Base-by-base conservation (phyloP, 1,284 basidiomycete genomes). In the Ustilago trichophora region DNA sequence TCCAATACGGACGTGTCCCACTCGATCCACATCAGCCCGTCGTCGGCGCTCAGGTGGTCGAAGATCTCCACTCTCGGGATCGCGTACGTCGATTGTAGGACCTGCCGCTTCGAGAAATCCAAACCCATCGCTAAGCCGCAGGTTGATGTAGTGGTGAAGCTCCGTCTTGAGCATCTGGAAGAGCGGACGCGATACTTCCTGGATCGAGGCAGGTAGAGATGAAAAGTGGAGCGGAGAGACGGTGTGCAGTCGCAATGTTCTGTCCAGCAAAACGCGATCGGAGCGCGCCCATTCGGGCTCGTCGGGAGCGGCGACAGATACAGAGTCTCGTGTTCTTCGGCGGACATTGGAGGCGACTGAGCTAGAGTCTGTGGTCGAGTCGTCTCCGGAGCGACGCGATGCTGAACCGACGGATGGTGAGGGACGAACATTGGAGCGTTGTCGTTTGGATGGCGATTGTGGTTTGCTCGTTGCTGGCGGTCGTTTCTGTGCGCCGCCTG, bases 41-140 rank as follows among this genome's bases (percentile, higher is more conserved):
- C 60, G 52, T n/a, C 67, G 52, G 16, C 62, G 47, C 15, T 54
- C 62, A 0, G 62, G 62, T 16, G 67, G 67, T 24, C 57, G 47
- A 22, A 65, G 49, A 16, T 65, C 67, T 19, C 62, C 62, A n/a
- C 42, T 54, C 3, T 59, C 56, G 3, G 56, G 35, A 45, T 65
- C 62, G 3, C 62, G 50, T 32, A 62, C 47, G 22, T 65, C 47
- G 27, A 56, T 60, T 4, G 47, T 51, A 6, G 53, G 37, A 11
- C 51, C 53, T 6, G 27, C 43, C 4, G 47, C 42, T 34, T 70
- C 60, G 25, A 70, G 45, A 27, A 70, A 70, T 0, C 62, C 67
- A 27, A 65, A 56, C 1, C 67, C 67, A 22, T 70, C 67, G 19
- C 60, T 70, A 12, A 70, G 53, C n/a, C 67, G 60, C 41, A 70